phyloP scores from a whole-genome alignment of 106 monocot genomes.

The Dioscorea dumetorum region DNA sequence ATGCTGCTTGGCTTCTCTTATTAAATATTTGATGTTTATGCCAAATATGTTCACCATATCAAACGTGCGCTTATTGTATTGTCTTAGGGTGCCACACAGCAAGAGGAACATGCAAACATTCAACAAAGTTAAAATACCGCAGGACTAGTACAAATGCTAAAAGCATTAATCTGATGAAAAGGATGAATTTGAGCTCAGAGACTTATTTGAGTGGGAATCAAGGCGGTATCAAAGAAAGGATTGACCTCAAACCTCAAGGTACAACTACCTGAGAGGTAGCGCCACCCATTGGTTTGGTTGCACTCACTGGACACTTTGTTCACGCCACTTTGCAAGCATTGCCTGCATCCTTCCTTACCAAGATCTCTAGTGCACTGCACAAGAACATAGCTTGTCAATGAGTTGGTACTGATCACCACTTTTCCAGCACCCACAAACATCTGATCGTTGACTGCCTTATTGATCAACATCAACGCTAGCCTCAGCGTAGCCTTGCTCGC shows the following conservation, averaged over 20 bases:
- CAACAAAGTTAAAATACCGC: too few relatives aligned
- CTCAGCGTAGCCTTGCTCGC: background rate
- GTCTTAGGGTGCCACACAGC: too few relatives aligned
- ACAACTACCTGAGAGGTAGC: constrained; percentile 30
- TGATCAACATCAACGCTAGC: constrained; percentile 7
- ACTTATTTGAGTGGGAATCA: too few relatives aligned
- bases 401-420: background rate
- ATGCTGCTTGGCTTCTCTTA: background rate
- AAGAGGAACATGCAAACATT: too few relatives aligned
- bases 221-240: constrained; percentile 14
- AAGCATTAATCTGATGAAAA: too few relatives aligned
- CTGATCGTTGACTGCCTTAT: background rate
- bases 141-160: too few relatives aligned
- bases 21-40: too few relatives aligned
- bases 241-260: constrained; percentile 18
- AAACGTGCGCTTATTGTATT: too few relatives aligned
- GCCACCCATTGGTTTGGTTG: constrained; percentile 23
- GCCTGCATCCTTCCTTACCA: constrained; percentile 8
- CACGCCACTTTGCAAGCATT: constrained; percentile 16
- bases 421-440: constrained; percentile 9
- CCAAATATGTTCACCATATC: too few relatives aligned
- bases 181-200: too few relatives aligned
- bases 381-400: constrained; percentile 19
- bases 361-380: constrained; percentile 37
- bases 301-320: background rate